Evolutionary conservation across 129 eudicot species (phyloP), one percentile per base, ranked within the genome.

Genomic region (Flaveria linearis): DNA sequence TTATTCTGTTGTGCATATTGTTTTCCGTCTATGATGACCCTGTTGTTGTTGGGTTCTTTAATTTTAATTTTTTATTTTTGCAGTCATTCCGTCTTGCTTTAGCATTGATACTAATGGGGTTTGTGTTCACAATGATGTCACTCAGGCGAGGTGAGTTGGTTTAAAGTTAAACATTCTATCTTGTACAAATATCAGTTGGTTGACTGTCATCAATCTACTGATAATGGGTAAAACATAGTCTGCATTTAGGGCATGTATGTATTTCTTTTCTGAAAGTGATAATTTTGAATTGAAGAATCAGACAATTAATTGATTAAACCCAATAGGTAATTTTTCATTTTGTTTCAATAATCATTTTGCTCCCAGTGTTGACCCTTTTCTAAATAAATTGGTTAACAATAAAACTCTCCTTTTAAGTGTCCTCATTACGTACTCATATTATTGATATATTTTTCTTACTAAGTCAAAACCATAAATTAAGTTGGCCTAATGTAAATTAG

Each of bases 41-140:
- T 68, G 1, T 68, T 68, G 7, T 51, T 66, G 39, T 33, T 33
- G 39, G 39, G 7, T 42, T 28, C 3, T 28, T 28, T 28, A 28
- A 28, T 28, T 39, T 1, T 15, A 3, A 9, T 49, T 49, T 49
- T 33, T 49, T 14, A 2, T 51, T 7, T 17, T 56, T 85, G 86
- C 88, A 93, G 98, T 84, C 91, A 28, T 89, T 93, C 81, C 97
- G 86, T n/a, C 55, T 91, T 82, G 98, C 97, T 56, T 78, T 91
- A 41, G 82, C 80, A 7, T 78, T 88, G 56, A 81, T 88, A 68
- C 22, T 85, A 71, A 55, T 71, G 75, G 98, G 97, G 28, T 82
- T 93, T 52, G 79, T 85, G 73, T 90, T 90, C 36, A 81, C 98
- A 17, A 51, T 82, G 73, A 55, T 90, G 87, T 91, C 97, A 17